These are phyloP conservation scores for Phytophthora cactorum DNA, from an alignment of 352 stramenopile genomes.

Conservation along the genomic window DNA sequence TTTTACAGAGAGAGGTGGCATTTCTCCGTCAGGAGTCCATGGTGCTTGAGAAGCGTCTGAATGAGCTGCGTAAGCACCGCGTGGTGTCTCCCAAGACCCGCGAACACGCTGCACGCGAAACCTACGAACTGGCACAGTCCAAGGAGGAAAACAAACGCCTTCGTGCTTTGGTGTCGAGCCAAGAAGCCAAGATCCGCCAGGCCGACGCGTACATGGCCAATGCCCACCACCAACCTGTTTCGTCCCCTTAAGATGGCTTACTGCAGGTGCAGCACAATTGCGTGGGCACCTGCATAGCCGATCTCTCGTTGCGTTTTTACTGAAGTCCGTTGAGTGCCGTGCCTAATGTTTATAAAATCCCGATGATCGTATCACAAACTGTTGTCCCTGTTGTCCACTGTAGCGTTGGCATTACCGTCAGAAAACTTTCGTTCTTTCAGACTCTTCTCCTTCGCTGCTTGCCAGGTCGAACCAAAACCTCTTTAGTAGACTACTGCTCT, in stretches of 20 bases:
- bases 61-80: slow-evolving; percentile 32
- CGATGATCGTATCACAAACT: slow-evolving; percentile 14
- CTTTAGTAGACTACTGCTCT: too few species aligned
- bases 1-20: slow-evolving; percentile 50
- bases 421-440: too few species aligned
- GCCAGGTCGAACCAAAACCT: too few species aligned
- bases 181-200: slow-evolving; percentile 53
- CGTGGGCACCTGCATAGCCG: neutral
- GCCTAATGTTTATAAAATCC: slow-evolving; percentile 33
- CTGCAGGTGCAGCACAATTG: neutral
- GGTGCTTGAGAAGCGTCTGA: slow-evolving; percentile 45
- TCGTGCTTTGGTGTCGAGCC: slow-evolving; percentile 41
- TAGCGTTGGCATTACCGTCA: too few species aligned
- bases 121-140: slow-evolving; percentile 33
- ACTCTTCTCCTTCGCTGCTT: too few species aligned
- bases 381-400: neutral
- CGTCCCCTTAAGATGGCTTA: slow-evolving; percentile 10
- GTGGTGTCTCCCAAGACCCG: slow-evolving; percentile 15
- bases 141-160: slow-evolving; percentile 56
- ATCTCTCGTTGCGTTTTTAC: slow-evolving; percentile 15
- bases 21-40: slow-evolving; percentile 44
- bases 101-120: slow-evolving; percentile 35
- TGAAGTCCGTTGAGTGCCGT: slow-evolving; percentile 32
- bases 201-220: slow-evolving; percentile 38
- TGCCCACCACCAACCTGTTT: slow-evolving; percentile 8